These are phyloP conservation scores for Poa pratensis DNA, from an alignment of 176 grass and related monocot genomes.

Conservation along the genomic window DNA sequence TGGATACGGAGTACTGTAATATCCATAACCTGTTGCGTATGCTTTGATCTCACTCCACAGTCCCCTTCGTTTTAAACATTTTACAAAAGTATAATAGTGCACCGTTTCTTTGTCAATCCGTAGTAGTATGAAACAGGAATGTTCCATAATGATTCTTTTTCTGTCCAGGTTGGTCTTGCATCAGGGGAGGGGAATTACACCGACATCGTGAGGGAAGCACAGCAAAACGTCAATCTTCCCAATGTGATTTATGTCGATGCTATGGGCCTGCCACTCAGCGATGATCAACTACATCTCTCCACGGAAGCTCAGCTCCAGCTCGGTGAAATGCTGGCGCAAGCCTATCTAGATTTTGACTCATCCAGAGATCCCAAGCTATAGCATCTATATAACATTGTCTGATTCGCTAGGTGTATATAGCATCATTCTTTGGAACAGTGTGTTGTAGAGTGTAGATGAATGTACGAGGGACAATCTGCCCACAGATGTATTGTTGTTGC, in stretches of 20 bases:
- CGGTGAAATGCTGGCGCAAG: slow-evolving; percentile 72
- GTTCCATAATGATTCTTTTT: background rate
- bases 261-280: slow-evolving; percentile 61
- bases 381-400: background rate
- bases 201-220: slow-evolving; percentile 68
- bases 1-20: background rate
- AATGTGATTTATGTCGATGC: slow-evolving; percentile 81
- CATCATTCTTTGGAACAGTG: slow-evolving; percentile 47
- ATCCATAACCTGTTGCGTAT: background rate
- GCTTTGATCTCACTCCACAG: background rate
- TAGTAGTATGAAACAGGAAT: background rate
- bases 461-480: slow-evolving; percentile 33
- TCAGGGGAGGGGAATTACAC: slow-evolving; percentile 93
- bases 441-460: slow-evolving; percentile 43
- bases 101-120: background rate
- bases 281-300: slow-evolving; percentile 80
- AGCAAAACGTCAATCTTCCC: slow-evolving; percentile 65
- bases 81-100: background rate
- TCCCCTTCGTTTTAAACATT: background rate
- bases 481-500: background rate
- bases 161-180: slow-evolving; percentile 80
- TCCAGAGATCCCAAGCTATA: slow-evolving; percentile 42
- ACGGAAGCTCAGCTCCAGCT: slow-evolving; percentile 81
- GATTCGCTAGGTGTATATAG: slow-evolving; percentile 37
- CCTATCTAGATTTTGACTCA: slow-evolving; percentile 60